phyloP scores from a whole-genome alignment of 441 rosid genomes.

The Gossypium schwendimanii region DNA sequence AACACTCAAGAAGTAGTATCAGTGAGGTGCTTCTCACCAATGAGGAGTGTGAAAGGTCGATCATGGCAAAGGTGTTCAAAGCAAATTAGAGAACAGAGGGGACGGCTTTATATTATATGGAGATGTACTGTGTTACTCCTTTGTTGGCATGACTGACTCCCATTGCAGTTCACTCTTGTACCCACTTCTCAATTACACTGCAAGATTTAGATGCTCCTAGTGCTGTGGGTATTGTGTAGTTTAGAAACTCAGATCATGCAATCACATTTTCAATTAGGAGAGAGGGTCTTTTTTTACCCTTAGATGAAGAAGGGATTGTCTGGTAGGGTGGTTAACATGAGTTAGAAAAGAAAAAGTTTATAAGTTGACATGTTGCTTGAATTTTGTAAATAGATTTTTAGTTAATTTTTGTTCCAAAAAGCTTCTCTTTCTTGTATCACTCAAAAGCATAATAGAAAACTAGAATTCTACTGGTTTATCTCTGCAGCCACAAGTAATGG shows the following conservation, averaged over 20 bases:
- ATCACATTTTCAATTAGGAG: neutral
- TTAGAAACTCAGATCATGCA: neutral
- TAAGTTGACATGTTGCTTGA: neutral
- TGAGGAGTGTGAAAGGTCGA: conserved; percentile 37
- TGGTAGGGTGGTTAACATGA: neutral
- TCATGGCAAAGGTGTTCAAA: conserved; percentile 57
- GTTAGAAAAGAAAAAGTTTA: neutral
- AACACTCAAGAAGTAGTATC: conserved; percentile 1
- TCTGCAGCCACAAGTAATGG: too few species aligned
- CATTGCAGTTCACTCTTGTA: neutral
- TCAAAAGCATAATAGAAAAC: too few species aligned
- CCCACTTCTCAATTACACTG: neutral
- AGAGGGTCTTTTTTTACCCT: neutral
- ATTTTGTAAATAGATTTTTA: neutral
- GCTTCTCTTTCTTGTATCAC: too few species aligned
- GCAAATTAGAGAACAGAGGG: conserved; percentile 62
- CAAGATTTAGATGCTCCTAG: neutral
- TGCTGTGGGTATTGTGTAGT: neutral
- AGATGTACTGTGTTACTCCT: conserved; percentile 69
- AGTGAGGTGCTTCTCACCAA: conserved; percentile 22
- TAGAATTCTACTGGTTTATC: too few species aligned
- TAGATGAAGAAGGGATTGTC: neutral
- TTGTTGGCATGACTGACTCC: conserved; percentile 46
- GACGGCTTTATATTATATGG: conserved; percentile 72
- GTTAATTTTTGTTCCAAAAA: neutral